Conservation (phyloP, 1,139 yeast species). For the Taphrina communis region DNA sequence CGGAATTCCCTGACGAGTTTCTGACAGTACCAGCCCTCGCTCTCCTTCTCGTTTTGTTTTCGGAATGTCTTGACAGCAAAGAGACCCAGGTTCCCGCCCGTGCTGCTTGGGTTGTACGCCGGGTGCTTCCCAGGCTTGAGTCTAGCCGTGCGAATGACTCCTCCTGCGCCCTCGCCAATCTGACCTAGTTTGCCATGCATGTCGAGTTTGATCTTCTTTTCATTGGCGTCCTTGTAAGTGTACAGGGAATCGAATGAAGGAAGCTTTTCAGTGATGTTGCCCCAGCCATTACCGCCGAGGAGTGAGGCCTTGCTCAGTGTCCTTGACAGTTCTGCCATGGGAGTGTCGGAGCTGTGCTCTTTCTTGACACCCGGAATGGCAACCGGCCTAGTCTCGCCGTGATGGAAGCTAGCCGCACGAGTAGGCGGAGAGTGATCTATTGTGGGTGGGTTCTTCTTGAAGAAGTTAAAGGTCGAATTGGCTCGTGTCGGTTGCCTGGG, state of each 20-base stretch:
- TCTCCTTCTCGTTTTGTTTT: constrained; percentile 55
- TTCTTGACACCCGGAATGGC: constrained; percentile 10
- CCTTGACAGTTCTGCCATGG: constrained; percentile 32
- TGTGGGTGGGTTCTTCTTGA: not conserved
- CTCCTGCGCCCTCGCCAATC: constrained; percentile 42
- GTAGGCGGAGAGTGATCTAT: constrained; percentile 11
- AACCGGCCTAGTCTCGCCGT: constrained; percentile 20
- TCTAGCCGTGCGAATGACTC: constrained; percentile 38
- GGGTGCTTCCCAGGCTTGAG: constrained; percentile 36
- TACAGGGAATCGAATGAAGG: constrained; percentile 33
- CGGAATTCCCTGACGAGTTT: constrained; percentile 78
- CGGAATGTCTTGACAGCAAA: constrained; percentile 78
- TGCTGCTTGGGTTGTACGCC: constrained; percentile 25
- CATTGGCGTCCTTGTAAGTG: constrained; percentile 34
- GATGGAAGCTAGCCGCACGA: constrained; percentile 25
- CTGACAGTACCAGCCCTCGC: constrained; percentile 65
- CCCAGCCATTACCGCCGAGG: constrained; percentile 35
- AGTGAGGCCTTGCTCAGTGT: constrained; percentile 37
- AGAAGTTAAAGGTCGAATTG: constrained; percentile 26
- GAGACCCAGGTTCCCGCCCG: constrained; percentile 46
- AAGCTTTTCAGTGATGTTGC: constrained; percentile 18
- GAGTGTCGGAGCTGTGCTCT: constrained; percentile 4
- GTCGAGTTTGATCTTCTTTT: constrained; percentile 30
- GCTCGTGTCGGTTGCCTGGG: constrained; percentile 24
- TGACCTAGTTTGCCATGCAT: constrained; percentile 27